These are phyloP conservation scores for Myriosclerotinia duriaeana DNA, from an alignment of 2,329 filamentous ascomycete species.

Conservation along the genomic window DNA sequence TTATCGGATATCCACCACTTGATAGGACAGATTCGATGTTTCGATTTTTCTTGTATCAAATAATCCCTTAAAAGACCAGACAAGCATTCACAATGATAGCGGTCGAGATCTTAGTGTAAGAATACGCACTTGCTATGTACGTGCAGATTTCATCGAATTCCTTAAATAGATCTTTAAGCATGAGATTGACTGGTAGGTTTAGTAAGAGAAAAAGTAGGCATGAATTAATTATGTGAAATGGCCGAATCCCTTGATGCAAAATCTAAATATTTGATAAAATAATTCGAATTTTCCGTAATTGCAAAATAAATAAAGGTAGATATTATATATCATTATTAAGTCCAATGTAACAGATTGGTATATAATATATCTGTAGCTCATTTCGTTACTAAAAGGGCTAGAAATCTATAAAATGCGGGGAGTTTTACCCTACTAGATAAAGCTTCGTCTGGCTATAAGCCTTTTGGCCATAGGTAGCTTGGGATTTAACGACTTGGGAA, in stretches of 20 bases:
- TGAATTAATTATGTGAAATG: too few species aligned
- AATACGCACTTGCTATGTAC: not conserved
- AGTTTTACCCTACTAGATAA: not conserved
- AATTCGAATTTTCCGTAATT: too few species aligned
- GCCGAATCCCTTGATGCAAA: too few species aligned
- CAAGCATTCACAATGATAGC: not conserved
- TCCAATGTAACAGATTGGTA: too few species aligned
- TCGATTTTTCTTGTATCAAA: not conserved
- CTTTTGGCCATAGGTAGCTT: not conserved
- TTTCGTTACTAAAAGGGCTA: not conserved
- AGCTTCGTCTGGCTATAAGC: not conserved
- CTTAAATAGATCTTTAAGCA: not conserved
- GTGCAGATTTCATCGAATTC: not conserved
- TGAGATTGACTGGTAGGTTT: not conserved
- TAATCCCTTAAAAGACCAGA: not conserved
- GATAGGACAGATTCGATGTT: not conserved
- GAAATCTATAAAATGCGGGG: not conserved
- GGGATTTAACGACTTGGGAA: not conserved
- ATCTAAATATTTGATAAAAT: too few species aligned
- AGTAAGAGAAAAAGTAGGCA: not conserved
- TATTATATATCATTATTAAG: too few species aligned
- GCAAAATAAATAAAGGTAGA: too few species aligned
- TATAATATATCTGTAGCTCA: too few species aligned
- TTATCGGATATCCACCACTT: not conserved
- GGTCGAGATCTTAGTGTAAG: not conserved